A percentile compares a stretch with the other conserved stretches of the same genome.
Evolutionary conservation across 2,329 filamentous ascomycete species (phyloP).

Genomic region (Neofusicoccum sp.): DNA sequence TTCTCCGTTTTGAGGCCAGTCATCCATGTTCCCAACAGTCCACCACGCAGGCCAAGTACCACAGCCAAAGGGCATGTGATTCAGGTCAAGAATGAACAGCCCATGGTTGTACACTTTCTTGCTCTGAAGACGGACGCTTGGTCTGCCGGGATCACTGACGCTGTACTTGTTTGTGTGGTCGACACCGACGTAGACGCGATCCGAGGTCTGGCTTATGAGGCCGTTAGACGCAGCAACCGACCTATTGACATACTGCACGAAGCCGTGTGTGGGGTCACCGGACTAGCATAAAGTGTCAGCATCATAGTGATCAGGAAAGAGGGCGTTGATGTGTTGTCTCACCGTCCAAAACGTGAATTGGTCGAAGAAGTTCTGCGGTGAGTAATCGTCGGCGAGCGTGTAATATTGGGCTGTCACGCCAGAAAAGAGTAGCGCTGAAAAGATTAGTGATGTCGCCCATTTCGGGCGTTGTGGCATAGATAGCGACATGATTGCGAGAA

Average conservation of each 20-base stretch:
- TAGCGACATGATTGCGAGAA: background rate
- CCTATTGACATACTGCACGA: constrained; percentile 43
- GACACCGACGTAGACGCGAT: constrained; percentile 29
- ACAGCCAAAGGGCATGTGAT: constrained; percentile 33
- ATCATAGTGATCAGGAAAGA: background rate
- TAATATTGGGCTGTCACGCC: constrained; percentile 22
- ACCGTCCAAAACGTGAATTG: constrained; percentile 42
- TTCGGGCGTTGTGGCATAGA: background rate
- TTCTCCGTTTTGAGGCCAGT: constrained; percentile 27
- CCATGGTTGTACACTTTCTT: constrained; percentile 39
- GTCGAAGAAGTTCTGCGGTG: constrained; percentile 44
- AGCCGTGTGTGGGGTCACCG: constrained; percentile 32
- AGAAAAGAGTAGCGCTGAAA: background rate
- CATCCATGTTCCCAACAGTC: constrained; percentile 27
- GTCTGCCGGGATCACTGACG: constrained; percentile 35
- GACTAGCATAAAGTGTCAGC: constrained; percentile 2
- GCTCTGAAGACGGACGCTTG: constrained; percentile 35
- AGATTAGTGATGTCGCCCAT: background rate
- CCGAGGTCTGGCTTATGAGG: constrained; percentile 24
- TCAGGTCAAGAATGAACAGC: constrained; percentile 39
- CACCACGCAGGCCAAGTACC: constrained; percentile 42
- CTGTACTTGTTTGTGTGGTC: constrained; percentile 39
- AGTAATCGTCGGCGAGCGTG: constrained; percentile 40
- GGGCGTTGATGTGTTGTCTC: background rate
- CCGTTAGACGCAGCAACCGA: constrained; percentile 34